A percentile compares a stretch with the other conserved stretches of the same genome.
These are phyloP conservation scores for Penicillium sp. DNA, from an alignment of 2,329 filamentous ascomycete species.

Conservation along the genomic window DNA sequence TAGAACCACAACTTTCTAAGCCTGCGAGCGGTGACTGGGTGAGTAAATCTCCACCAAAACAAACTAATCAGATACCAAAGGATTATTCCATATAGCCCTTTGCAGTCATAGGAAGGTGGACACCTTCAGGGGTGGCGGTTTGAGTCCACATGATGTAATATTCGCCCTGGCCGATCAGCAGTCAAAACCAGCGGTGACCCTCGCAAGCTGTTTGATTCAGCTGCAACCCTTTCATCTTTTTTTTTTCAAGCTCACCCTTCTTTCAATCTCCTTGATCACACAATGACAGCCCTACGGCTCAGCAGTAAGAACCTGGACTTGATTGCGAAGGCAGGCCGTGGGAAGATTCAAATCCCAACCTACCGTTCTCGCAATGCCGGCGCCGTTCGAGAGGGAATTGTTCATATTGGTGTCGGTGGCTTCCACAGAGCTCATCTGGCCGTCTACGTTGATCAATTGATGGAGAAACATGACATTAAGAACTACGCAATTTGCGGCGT, in stretches of 20 bases:
- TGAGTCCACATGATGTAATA: constrained; percentile 13
- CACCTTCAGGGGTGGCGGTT: constrained; percentile 1
- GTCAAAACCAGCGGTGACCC: constrained; percentile 22
- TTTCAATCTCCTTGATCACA: constrained; percentile 21
- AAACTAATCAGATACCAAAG: not conserved
- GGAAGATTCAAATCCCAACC: constrained; percentile 40
- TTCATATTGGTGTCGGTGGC: constrained; percentile 55
- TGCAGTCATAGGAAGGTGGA: not conserved
- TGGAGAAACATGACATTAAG: constrained; percentile 43
- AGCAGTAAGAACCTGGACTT: constrained; percentile 40
- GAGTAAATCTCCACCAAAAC: not conserved
- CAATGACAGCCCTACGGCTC: constrained; percentile 40
- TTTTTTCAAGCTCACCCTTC: constrained; percentile 2
- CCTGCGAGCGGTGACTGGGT: not conserved
- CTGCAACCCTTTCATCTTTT: not conserved
- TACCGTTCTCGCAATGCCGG: constrained; percentile 40
- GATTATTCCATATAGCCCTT: not conserved
- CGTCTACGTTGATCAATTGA: constrained; percentile 52
- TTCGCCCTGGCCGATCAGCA: constrained; percentile 7
- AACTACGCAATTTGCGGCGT: constrained; percentile 55
- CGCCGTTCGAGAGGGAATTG: constrained; percentile 54
- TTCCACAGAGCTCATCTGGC: constrained; percentile 56
- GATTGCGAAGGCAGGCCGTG: constrained; percentile 27
- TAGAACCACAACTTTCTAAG: not conserved
- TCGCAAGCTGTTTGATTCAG: not conserved